Evolutionary conservation across 305 asterid species (phyloP).

Genomic region (Plantago lanceolata): DNA sequence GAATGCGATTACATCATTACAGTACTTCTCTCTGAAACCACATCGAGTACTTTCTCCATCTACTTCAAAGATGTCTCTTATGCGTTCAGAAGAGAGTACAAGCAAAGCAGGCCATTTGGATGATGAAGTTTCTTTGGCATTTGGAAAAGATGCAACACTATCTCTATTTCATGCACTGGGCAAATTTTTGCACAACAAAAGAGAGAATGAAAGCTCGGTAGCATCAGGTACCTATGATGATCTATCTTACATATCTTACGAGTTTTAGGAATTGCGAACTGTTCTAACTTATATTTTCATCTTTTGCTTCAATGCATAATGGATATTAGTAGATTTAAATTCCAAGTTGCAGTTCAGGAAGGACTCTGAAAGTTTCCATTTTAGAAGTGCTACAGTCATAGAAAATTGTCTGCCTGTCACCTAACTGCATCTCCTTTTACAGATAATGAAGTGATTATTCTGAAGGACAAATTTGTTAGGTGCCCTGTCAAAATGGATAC

Average conservation of each 20-base stretch:
- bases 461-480: conserved; percentile 67
- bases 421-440: conserved; percentile 21
- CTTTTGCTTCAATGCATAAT: conserved; percentile 18
- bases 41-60: conserved; percentile 33
- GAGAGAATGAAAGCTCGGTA: conserved; percentile 46
- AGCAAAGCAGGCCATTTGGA: conserved; percentile 30
- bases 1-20: conserved; percentile 80
- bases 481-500: conserved; percentile 82
- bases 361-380: not conserved
- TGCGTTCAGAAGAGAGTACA: conserved; percentile 30
- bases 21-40: conserved; percentile 68
- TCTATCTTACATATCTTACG: conserved; percentile 8
- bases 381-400: not conserved
- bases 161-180: conserved; percentile 91
- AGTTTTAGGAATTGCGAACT: conserved; percentile 7
- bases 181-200: conserved; percentile 90
- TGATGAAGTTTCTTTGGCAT: conserved; percentile 43
- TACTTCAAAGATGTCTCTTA: conserved; percentile 23
- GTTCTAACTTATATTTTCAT: conserved; percentile 9
- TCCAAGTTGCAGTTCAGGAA: conserved; percentile 2
- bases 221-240: conserved; percentile 48
- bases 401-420: conserved; percentile 5
- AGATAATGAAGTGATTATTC: conserved; percentile 45
- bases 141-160: conserved; percentile 84
- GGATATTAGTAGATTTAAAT: conserved; percentile 18